Conservation (phyloP, 176 grass and related monocot species). For the Hyparrhenia diplandra region DNA sequence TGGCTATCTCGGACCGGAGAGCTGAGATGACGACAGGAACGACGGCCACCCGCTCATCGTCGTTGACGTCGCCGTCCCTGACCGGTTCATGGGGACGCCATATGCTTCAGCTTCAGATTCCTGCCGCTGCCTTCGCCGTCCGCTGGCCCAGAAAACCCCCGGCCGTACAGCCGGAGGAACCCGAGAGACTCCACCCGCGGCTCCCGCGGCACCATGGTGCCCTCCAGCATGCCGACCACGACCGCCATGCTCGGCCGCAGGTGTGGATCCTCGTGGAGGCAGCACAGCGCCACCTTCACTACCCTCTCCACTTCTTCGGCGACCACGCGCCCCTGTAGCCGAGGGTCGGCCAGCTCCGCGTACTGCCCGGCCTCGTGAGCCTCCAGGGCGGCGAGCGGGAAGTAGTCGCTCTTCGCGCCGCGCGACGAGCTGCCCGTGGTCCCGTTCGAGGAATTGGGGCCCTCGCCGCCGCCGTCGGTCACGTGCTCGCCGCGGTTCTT, state of each 20-base stretch:
- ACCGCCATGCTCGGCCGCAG: constrained; percentile 69
- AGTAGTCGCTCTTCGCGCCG: constrained; percentile 40
- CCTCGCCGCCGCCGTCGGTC: constrained; percentile 11
- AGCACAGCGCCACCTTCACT: constrained; percentile 73
- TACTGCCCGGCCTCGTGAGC: constrained; percentile 52
- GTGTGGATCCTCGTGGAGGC: constrained; percentile 71
- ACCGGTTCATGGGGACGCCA: neutral
- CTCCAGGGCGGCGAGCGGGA: constrained; percentile 64
- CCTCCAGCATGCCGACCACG: constrained; percentile 72
- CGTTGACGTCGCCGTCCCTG: constrained; percentile 26
- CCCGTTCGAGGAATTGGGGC: constrained; percentile 18
- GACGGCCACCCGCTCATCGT: constrained; percentile 56
- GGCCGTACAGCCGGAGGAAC: constrained; percentile 59
- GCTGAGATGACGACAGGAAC: constrained; percentile 57
- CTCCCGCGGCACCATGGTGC: constrained; percentile 56
- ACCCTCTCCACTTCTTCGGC: constrained; percentile 59
- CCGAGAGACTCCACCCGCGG: constrained; percentile 40
- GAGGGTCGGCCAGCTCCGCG: constrained; percentile 52
- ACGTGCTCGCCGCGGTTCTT: constrained; percentile 72
- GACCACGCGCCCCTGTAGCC: constrained; percentile 47
- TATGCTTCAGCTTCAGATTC: constrained; percentile 14
- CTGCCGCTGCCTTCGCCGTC: constrained; percentile 3
- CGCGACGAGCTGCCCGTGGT: constrained; percentile 20
- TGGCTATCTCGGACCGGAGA: constrained; percentile 63
- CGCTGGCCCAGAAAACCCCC: constrained; percentile 31